Conservation (phyloP, 306 rosid genomes). For the Prunus campanulata region DNA sequence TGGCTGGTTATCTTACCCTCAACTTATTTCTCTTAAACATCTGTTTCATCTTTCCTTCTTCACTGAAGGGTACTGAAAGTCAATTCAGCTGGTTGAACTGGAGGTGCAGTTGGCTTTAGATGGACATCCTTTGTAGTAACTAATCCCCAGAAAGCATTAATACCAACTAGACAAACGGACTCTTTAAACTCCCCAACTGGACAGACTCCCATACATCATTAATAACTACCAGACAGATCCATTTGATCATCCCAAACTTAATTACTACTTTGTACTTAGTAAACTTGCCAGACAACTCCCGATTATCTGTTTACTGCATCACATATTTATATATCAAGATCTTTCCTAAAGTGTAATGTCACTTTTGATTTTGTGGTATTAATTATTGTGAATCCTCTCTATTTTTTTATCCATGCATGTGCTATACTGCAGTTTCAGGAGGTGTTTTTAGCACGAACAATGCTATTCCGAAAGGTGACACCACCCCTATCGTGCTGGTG, state of each 20-base stretch:
- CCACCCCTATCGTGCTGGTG: constrained; percentile 61
- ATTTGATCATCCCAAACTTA: not conserved
- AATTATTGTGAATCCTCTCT: not conserved
- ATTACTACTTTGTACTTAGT: not conserved
- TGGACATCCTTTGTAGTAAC: not conserved
- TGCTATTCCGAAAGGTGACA: constrained; percentile 42
- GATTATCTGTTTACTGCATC: not conserved
- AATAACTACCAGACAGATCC: not conserved
- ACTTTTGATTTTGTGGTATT: not conserved
- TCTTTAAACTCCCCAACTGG: not conserved
- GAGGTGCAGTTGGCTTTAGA: not conserved
- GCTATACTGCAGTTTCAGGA: constrained; percentile 42
- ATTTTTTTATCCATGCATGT: constrained; percentile 7
- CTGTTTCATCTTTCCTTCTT: not conserved
- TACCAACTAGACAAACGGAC: not conserved
- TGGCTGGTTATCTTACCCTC: too few relatives aligned
- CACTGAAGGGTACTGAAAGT: not conserved
- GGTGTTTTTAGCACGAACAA: constrained; percentile 25
- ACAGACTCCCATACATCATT: not conserved
- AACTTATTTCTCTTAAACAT: not conserved
- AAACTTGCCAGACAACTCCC: not conserved
- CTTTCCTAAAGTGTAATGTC: not conserved
- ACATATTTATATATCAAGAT: not conserved
- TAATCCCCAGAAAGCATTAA: not conserved
- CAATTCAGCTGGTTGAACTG: not conserved